Evolutionary conservation across 352 stramenopile genomes (phyloP).

Genomic region (Bremia lactucae): DNA sequence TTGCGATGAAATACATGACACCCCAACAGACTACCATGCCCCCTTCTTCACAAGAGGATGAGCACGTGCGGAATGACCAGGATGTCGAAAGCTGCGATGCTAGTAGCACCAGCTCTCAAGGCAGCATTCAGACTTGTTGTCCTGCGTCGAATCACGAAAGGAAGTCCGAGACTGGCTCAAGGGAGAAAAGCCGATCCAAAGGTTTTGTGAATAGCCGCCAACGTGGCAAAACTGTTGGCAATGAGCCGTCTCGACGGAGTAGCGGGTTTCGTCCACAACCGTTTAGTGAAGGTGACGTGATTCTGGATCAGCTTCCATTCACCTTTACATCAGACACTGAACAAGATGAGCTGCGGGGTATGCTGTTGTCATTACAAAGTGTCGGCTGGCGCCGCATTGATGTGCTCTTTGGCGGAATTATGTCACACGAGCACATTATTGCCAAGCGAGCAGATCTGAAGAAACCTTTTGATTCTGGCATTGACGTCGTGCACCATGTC

Average conservation of each 20-base stretch:
- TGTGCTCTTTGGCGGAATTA: conserved; percentile 50
- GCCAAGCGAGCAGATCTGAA: conserved; percentile 51
- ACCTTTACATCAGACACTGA: conserved; percentile 52
- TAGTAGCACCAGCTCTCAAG: conserved; percentile 6
- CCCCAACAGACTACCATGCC: conserved; percentile 11
- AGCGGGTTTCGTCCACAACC: conserved; percentile 28
- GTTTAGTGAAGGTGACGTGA: conserved; percentile 39
- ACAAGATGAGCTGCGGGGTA: conserved; percentile 55
- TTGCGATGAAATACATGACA: conserved; percentile 19
- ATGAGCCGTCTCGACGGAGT: conserved; percentile 6
- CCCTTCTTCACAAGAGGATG: conserved; percentile 15
- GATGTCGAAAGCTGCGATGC: conserved; percentile 9
- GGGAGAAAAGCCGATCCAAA: conserved; percentile 5
- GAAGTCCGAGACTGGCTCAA: conserved; percentile 12
- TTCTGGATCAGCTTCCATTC: conserved; percentile 57
- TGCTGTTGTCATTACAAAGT: conserved; percentile 67
- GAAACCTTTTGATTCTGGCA: conserved; percentile 45
- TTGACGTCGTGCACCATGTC: conserved; percentile 68
- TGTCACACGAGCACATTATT: conserved; percentile 77
- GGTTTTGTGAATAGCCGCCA: conserved; percentile 8
- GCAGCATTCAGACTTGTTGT: conserved; percentile 8
- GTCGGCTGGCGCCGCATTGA: conserved; percentile 65
- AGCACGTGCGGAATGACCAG: conserved; percentile 1
- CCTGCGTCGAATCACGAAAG: conserved; percentile 10
- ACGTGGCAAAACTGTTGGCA: conserved; percentile 19